Conservation (phyloP, 2,329 filamentous ascomycete species). For the Aspergillus pseudonomiae region DNA sequence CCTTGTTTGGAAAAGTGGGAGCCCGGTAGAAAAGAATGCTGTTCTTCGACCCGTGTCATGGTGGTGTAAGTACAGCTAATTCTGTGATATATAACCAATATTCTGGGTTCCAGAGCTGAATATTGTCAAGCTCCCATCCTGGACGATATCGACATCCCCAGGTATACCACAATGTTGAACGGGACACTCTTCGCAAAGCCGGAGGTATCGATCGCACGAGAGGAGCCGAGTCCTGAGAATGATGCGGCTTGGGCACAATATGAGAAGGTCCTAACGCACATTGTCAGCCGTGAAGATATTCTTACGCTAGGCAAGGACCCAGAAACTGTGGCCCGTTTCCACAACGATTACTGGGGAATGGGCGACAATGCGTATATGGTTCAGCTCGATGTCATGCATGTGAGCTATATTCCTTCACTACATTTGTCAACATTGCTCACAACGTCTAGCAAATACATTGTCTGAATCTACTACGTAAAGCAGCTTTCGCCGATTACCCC, state of each 20-base stretch:
- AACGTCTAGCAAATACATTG: slow-evolving; percentile 7
- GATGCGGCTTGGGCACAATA: slow-evolving; percentile 9
- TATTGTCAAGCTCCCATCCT: background rate
- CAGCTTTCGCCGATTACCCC: slow-evolving; percentile 9
- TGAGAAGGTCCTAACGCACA: slow-evolving; percentile 2
- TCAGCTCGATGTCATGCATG: slow-evolving; percentile 7
- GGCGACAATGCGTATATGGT: slow-evolving; percentile 2
- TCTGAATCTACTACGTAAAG: slow-evolving; percentile 7
- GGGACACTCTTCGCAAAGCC: background rate
- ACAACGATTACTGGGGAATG: slow-evolving; percentile 4
- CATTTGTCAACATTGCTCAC: background rate
- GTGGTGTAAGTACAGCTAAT: background rate
- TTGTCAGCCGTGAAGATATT: slow-evolving; percentile 5
- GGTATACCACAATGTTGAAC: background rate
- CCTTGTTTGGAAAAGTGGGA: background rate
- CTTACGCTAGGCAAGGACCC: slow-evolving; percentile 6
- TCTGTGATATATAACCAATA: background rate
- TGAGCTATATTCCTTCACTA: background rate
- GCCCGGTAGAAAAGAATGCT: background rate
- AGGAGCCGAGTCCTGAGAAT: slow-evolving; percentile 7
- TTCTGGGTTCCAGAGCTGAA: background rate
- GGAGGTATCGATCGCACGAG: background rate
- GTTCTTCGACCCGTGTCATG: background rate
- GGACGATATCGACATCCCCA: background rate
- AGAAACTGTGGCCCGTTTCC: background rate